These are phyloP conservation scores for Eurotiales sp. DNA, from an alignment of 2,329 filamentous ascomycete genomes.

Conservation along the genomic window DNA sequence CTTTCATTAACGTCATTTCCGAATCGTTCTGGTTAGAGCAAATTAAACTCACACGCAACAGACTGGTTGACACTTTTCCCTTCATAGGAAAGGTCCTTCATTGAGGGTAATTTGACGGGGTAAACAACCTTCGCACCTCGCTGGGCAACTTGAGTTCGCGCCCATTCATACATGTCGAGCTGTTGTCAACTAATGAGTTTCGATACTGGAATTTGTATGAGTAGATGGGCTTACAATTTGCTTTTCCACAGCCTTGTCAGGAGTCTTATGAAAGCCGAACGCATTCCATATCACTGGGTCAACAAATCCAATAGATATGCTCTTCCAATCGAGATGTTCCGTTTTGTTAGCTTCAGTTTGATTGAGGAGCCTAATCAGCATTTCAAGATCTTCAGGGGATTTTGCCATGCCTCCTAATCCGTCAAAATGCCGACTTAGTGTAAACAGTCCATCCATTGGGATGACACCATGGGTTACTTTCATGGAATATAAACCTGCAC, in stretches of 20 bases:
- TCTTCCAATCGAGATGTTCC: not conserved
- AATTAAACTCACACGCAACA: conserved; percentile 2
- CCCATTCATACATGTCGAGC: conserved; percentile 9
- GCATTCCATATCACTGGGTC: conserved; percentile 9
- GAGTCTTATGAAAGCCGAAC: conserved; percentile 6
- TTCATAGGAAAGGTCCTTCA: not conserved
- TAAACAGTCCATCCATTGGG: conserved; percentile 27
- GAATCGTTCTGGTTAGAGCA: not conserved
- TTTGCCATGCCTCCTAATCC: conserved; percentile 9
- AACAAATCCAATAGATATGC: conserved; percentile 7
- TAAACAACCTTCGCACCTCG: conserved; percentile 6
- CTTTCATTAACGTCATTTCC: not conserved
- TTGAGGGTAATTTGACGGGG: conserved; percentile 5
- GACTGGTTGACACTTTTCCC: conserved; percentile 5
- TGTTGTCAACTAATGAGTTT: not conserved
- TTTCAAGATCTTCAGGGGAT: conserved; percentile 6
- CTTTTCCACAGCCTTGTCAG: conserved; percentile 6
- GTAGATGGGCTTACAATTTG: conserved; percentile 5
- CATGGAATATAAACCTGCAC: conserved; percentile 31
- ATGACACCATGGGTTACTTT: conserved; percentile 30
- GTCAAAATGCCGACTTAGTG: conserved; percentile 17
- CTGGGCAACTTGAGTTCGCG: conserved; percentile 3
- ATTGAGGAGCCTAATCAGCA: conserved; percentile 2
- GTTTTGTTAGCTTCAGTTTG: not conserved
- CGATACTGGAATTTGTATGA: not conserved